Conservation (phyloP, 1,139 yeast genomes). For the Geotrichum siamense region DNA sequence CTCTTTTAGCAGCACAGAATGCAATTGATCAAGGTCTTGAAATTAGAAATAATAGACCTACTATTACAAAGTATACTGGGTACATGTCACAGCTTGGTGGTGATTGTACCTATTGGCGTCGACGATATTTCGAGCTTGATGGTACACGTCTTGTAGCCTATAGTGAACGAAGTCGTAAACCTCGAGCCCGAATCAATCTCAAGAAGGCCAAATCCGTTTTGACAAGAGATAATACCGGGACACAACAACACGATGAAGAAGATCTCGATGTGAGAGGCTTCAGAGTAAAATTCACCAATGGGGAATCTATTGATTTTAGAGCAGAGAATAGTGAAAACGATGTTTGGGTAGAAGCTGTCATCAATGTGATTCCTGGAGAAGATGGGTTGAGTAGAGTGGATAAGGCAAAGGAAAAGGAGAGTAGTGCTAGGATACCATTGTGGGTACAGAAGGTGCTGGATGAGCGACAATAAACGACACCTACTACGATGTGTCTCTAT, state of each 20-base stretch:
- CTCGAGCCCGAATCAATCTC: conserved; percentile 65
- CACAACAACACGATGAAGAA: conserved; percentile 28
- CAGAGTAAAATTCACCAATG: conserved; percentile 56
- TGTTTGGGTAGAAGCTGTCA: conserved; percentile 41
- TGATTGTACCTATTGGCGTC: conserved; percentile 58
- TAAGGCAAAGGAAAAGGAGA: conserved; percentile 4
- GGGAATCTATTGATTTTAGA: conserved; percentile 61
- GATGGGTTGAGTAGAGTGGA: conserved; percentile 1
- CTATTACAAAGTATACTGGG: conserved; percentile 41
- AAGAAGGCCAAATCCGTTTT: conserved; percentile 47
- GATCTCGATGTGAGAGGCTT: conserved; percentile 34
- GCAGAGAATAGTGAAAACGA: conserved; percentile 49
- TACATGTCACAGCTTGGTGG: conserved; percentile 71
- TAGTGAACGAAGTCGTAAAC: conserved; percentile 52
- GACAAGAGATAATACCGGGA: conserved; percentile 30
- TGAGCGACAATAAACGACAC: no score
- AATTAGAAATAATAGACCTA: neutral
- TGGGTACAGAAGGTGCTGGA: conserved; percentile 9
- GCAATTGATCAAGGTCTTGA: conserved; percentile 4
- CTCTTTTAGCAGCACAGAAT: conserved; percentile 42
- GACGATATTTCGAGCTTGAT: conserved; percentile 53
- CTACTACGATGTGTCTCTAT: no score
- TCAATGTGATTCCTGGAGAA: neutral
- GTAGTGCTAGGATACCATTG: neutral
- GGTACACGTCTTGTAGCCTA: conserved; percentile 56